Evolutionary conservation across 331 rosid genomes (phyloP).

Genomic region (Malus hybrid): DNA sequence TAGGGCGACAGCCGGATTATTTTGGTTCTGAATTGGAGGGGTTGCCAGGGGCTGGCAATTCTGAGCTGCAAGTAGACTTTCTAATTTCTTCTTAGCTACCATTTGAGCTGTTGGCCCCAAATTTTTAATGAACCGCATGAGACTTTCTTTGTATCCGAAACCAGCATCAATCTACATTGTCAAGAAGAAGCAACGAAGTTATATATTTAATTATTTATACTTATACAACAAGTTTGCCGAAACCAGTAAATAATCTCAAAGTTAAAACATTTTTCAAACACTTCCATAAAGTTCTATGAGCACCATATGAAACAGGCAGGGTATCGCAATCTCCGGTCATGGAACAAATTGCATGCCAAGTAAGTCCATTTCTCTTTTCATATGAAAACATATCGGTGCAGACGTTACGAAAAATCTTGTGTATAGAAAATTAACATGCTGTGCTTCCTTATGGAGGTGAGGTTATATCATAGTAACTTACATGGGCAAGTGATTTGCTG

Average conservation of each 20-base stretch:
- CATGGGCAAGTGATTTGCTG: not conserved
- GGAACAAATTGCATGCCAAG: not conserved
- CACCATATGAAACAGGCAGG: not conserved
- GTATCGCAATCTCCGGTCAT: not conserved
- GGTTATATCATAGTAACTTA: not conserved
- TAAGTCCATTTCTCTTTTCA: not conserved
- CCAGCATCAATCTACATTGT: slow-evolving; percentile 15
- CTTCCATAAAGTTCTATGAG: not conserved
- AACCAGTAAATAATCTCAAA: not conserved
- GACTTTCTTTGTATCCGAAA: slow-evolving; percentile 26
- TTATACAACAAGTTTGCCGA: not conserved
- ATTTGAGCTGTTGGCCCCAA: slow-evolving; percentile 44
- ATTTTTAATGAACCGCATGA: slow-evolving; percentile 23
- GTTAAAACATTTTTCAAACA: not conserved
- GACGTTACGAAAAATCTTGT: not conserved
- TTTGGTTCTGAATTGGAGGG: slow-evolving; percentile 4
- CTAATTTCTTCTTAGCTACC: slow-evolving; percentile 24
- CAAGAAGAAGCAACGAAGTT: not conserved
- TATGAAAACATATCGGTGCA: not conserved
- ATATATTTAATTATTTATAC: not conserved
- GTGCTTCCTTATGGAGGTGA: not conserved
- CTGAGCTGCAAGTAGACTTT: not conserved
- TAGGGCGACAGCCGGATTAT: not conserved
- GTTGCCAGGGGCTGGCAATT: not conserved
- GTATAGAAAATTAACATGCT: not conserved